These are phyloP conservation scores for Brasilioporus rufonigricans DNA, from an alignment of 768 basidiomycete genomes.

Conservation along the genomic window DNA sequence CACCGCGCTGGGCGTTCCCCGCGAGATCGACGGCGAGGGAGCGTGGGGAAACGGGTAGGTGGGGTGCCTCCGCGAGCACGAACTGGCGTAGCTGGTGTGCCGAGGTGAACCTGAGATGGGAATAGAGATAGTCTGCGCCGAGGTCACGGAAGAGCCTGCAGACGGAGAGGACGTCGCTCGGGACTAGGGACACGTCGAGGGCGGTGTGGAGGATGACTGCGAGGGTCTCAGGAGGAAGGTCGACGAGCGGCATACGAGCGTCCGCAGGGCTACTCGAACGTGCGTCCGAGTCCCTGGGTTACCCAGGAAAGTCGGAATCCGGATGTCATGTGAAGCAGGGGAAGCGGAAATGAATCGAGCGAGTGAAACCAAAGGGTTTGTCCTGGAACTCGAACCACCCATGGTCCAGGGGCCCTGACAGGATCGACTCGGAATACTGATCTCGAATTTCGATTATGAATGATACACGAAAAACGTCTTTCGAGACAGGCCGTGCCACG, in stretches of 20 bases:
- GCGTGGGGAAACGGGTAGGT: slow-evolving; percentile 24
- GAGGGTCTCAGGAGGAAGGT: slow-evolving; percentile 26
- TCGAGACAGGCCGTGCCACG: neutral
- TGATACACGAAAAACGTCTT: neutral
- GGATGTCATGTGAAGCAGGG: neutral
- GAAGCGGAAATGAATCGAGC: neutral
- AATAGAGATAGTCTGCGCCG: slow-evolving; percentile 24
- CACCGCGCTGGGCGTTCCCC: slow-evolving; percentile 27
- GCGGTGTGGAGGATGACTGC: slow-evolving; percentile 13
- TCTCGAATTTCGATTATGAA: too few relatives aligned
- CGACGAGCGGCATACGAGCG: slow-evolving; percentile 10
- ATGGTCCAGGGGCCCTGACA: neutral
- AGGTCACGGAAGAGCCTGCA: slow-evolving; percentile 20
- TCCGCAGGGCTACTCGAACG: neutral
- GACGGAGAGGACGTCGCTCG: slow-evolving; percentile 23
- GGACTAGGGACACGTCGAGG: slow-evolving; percentile 11
- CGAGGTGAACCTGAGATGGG: slow-evolving; percentile 25
- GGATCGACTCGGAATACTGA: neutral
- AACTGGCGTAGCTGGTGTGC: slow-evolving; percentile 22
- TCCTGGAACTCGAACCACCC: neutral
- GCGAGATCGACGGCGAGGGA: slow-evolving; percentile 29
- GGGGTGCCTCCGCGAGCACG: slow-evolving; percentile 1
- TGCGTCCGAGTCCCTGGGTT: neutral
- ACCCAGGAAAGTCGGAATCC: slow-evolving; percentile 5
- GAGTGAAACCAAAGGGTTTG: neutral